These are phyloP conservation scores for Melaleuca quinquenervia DNA, from an alignment of 345 rosid species.

Conservation along the genomic window DNA sequence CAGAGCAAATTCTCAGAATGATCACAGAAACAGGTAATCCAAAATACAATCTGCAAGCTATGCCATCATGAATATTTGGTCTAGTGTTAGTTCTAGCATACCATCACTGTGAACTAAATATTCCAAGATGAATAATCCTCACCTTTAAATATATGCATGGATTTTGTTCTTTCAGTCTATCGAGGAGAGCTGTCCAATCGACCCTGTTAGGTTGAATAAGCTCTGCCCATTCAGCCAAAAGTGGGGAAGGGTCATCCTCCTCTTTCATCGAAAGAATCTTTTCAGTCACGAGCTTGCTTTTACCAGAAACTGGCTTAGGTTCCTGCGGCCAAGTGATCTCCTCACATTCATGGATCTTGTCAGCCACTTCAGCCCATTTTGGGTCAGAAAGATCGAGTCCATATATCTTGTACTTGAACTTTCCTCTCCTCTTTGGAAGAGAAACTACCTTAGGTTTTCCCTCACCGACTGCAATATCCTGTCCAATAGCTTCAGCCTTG, in stretches of 20 bases:
- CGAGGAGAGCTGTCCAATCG: slow-evolving; percentile 74
- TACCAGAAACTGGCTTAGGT: slow-evolving; percentile 64
- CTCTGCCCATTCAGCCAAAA: slow-evolving; percentile 67
- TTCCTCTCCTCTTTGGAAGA: slow-evolving; percentile 81
- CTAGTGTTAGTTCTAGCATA: background rate
- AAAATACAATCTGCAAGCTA: background rate
- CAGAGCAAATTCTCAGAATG: background rate
- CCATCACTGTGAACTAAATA: background rate
- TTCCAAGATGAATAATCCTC: background rate
- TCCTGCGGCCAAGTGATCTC: slow-evolving; percentile 50
- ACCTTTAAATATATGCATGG: slow-evolving; percentile 49
- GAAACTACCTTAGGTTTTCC: slow-evolving; percentile 30
- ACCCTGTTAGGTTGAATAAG: slow-evolving; percentile 66
- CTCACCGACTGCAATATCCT: slow-evolving; percentile 10
- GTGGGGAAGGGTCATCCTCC: slow-evolving; percentile 60
- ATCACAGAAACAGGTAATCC: background rate
- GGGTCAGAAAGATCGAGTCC: slow-evolving; percentile 86
- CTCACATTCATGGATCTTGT: slow-evolving; percentile 61
- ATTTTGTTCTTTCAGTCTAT: slow-evolving; percentile 48
- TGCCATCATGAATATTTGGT: background rate
- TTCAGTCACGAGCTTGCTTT: slow-evolving; percentile 55
- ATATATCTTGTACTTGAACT: slow-evolving; percentile 75
- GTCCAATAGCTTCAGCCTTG: slow-evolving; percentile 9
- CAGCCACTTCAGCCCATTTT: slow-evolving; percentile 64
- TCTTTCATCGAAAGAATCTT: slow-evolving; percentile 50